A percentile compares a stretch with the other conserved stretches of the same genome.
Conservation (phyloP, 2,329 filamentous ascomycete genomes). For the Pseudogymnoascus verrucosus region DNA sequence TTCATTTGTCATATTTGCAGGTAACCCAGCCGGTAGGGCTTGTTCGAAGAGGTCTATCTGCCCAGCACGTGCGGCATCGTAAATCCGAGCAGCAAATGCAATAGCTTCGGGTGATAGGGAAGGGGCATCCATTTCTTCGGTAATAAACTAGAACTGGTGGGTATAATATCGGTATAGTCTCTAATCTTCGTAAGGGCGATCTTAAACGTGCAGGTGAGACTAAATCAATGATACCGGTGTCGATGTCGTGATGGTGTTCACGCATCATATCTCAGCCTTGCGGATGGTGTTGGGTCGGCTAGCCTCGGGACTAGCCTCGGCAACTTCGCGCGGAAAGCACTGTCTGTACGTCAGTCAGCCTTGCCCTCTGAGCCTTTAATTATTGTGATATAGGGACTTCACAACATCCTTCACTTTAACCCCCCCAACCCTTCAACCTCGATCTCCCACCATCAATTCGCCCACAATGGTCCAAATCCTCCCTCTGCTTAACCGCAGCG, state of each 20-base stretch:
- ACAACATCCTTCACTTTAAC: not conserved
- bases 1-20: constrained; percentile 62
- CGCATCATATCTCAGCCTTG: constrained; percentile 4
- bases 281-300: constrained; percentile 1
- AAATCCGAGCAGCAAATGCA: constrained; percentile 57
- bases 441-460: not conserved
- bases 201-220: not conserved
- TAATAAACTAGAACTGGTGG: not conserved
- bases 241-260: not conserved
- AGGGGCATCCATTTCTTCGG: not conserved
- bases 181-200: not conserved
- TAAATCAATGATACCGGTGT: not conserved
- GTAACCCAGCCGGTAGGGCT: constrained; percentile 57
- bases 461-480: not conserved
- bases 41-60: constrained; percentile 50
- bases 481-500: constrained; percentile 1
- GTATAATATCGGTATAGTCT: not conserved
- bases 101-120: constrained; percentile 50
- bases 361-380: not conserved
- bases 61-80: constrained; percentile 56
- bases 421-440: not conserved
- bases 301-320: constrained; percentile 5
- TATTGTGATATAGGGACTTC: not conserved
- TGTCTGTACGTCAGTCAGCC: constrained; percentile 5
- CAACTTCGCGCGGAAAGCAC: not conserved